Evolutionary conservation across 192 early-diverging fungal species (phyloP), one percentile per base, ranked within the genome.

Genomic region (Coemansia sp.): DNA sequence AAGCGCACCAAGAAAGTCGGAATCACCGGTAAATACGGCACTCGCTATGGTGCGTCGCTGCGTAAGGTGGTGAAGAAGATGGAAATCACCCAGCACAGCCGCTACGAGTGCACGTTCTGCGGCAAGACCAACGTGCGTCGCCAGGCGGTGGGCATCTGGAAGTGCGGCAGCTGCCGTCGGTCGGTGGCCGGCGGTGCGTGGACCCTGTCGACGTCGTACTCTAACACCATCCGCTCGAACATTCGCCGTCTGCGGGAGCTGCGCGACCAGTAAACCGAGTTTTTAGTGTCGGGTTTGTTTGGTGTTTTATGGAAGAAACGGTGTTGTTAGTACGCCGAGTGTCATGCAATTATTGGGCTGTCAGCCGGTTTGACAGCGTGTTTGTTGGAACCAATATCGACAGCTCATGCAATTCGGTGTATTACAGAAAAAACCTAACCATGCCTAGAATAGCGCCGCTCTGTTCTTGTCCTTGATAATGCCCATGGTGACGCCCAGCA

Each of bases 41-140:
- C 91, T 74, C 93, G 96, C 83, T 99, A 99, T 85, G 96, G 96
- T 93, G 92, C 96, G 64, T 97, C 96, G 53, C 87, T 99, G 67
- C 86, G 96, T 84, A 99, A 99, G 85, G 82, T 83, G 70, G 82
- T 90, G 53, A 94, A 94, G 87, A 94, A 94, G 87, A 95, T 97
- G 85, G 96, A 99, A 88, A 93, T 97, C 79, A 91, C 93, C 75
- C 96, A 99, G 83, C 96, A 99, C 84, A 83, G 87, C 78, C 93
- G 93, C 83, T 99, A 99, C 90, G 95, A 91, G 63, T 99, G 96
- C 84, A 88, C 93, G 67, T 99, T 99, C 94, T 99, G 96, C 83
- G 95, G 96, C 62, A 94, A 94, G 91, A 91, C 94, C 75, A 77
- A 88, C 55, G 93, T 99, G 67, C 90, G 89, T 83, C 89, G 96